A percentile compares a stretch with the other conserved stretches of the same genome.
phyloP scores from a whole-genome alignment of 768 basidiomycete genomes.

The Coprinopsis cinerea region DNA sequence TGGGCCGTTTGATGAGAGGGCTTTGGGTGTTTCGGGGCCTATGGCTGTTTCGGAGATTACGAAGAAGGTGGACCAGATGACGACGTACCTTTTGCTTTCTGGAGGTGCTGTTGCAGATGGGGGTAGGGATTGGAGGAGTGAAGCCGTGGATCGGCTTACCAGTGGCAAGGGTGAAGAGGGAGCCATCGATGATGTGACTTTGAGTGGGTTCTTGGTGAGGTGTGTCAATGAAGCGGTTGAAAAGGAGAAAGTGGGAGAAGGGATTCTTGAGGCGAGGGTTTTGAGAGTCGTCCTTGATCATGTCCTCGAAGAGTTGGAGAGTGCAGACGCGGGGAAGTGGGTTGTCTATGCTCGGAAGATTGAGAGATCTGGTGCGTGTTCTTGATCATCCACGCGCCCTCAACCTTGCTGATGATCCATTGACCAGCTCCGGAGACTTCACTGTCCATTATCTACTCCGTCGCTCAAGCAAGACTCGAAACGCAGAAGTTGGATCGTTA shows the following conservation, averaged over 20 bases:
- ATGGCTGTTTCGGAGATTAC: slow-evolving; percentile 35
- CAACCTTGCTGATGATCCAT: neutral
- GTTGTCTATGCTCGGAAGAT: slow-evolving; percentile 58
- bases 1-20: slow-evolving; percentile 34
- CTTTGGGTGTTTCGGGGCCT: slow-evolving; percentile 1
- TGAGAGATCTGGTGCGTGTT: slow-evolving; percentile 52
- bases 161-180: slow-evolving; percentile 14
- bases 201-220: slow-evolving; percentile 1
- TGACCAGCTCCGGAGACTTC: slow-evolving; percentile 61
- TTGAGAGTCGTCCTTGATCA: slow-evolving; percentile 57
- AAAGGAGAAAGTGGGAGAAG: slow-evolving; percentile 11
- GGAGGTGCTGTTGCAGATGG: slow-evolving; percentile 29
- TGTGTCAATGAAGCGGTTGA: slow-evolving; percentile 11
- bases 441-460: slow-evolving; percentile 56
- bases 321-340: slow-evolving; percentile 73
- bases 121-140: slow-evolving; percentile 46
- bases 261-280: slow-evolving; percentile 38
- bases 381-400: neutral
- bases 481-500: slow-evolving; percentile 69
- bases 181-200: neutral
- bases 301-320: slow-evolving; percentile 51
- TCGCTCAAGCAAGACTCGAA: slow-evolving; percentile 61
- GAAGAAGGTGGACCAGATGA: slow-evolving; percentile 43
- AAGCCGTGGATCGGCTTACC: slow-evolving; percentile 31
- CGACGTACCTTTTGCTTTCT: slow-evolving; percentile 58